Conservation (phyloP, 176 grass and related monocot species). For the Lolium perenne region DNA sequence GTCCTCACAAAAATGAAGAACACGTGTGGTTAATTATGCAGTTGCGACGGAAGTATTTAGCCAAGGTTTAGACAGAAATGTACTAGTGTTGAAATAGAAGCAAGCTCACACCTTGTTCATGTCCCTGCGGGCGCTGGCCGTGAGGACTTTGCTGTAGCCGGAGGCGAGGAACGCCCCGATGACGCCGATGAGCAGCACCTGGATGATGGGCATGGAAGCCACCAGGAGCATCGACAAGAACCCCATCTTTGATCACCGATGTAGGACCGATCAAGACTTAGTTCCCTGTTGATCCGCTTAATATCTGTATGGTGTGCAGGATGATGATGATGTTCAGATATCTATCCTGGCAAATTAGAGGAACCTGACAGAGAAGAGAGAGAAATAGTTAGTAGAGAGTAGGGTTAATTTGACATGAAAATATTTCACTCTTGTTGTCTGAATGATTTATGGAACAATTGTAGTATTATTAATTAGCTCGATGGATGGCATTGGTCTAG, state of each 20-base stretch:
- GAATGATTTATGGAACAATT: too few species aligned
- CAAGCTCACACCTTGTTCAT: conserved; percentile 77
- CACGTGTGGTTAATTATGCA: too few species aligned
- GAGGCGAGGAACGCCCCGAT: conserved; percentile 81
- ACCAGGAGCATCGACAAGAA: conserved; percentile 71
- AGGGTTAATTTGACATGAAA: too few species aligned
- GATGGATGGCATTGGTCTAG: background rate
- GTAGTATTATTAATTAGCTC: too few species aligned
- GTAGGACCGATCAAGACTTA: background rate
- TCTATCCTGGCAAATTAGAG: background rate
- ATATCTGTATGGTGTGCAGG: background rate
- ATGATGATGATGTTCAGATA: background rate
- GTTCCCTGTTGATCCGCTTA: background rate
- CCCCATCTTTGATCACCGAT: conserved; percentile 51
- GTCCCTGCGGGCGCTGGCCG: conserved; percentile 61
- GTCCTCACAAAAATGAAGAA: background rate
- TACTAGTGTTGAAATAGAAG: background rate
- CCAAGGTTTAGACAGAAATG: background rate
- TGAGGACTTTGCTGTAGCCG: conserved; percentile 67
- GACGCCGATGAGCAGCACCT: conserved; percentile 84
- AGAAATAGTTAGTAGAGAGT: background rate
- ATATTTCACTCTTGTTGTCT: too few species aligned
- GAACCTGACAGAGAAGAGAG: background rate
- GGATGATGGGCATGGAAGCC: conserved; percentile 77
- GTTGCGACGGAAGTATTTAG: background rate